Evolutionary conservation across 1,139 yeast species (phyloP).

Genomic region (Yamadazyma membranifaciens): DNA sequence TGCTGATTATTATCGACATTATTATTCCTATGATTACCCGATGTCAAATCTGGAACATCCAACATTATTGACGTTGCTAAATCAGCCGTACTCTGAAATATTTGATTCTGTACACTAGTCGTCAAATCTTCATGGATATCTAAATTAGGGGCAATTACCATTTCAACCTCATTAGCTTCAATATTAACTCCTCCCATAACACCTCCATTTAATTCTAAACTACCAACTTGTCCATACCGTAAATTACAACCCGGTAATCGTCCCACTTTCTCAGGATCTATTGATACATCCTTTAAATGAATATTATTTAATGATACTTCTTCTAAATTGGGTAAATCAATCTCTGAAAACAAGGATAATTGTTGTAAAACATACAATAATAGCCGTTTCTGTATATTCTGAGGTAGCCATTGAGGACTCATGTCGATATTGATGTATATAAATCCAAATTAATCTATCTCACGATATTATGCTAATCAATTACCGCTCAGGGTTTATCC

Average conservation of each 20-base stretch:
- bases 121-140: slow-evolving; percentile 29
- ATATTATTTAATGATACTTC: slow-evolving; percentile 62
- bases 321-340: slow-evolving; percentile 77
- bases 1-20: slow-evolving; percentile 11
- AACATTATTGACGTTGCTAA: slow-evolving; percentile 60
- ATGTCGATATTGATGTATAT: slow-evolving; percentile 19
- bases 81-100: slow-evolving; percentile 67
- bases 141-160: slow-evolving; percentile 53
- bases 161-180: slow-evolving; percentile 53
- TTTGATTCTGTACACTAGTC: slow-evolving; percentile 36
- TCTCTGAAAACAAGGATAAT: slow-evolving; percentile 77
- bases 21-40: not conserved
- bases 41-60: slow-evolving; percentile 13
- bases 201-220: slow-evolving; percentile 45
- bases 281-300: slow-evolving; percentile 57
- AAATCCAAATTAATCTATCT: not conserved
- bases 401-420: slow-evolving; percentile 46
- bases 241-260: slow-evolving; percentile 64
- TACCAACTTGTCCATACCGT: slow-evolving; percentile 60
- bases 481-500: not conserved
- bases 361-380: slow-evolving; percentile 78
- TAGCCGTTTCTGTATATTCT: slow-evolving; percentile 73
- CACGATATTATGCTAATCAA: too few relatives aligned
- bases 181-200: slow-evolving; percentile 68
- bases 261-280: slow-evolving; percentile 71